phyloP scores from a whole-genome alignment of 1,139 yeast species.

The Pneumocystis jirovecii region DNA sequence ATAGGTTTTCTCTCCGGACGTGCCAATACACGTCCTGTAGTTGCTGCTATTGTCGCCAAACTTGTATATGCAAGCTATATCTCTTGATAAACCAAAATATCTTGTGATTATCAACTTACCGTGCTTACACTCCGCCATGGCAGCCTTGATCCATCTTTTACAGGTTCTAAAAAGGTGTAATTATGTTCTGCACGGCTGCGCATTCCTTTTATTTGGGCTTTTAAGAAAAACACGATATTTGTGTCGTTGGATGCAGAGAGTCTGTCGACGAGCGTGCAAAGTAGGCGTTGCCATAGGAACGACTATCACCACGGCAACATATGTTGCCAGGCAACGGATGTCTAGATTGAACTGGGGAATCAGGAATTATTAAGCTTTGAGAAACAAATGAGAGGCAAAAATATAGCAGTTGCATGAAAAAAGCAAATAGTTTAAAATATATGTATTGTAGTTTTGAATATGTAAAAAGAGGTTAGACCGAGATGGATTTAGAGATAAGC shows the following conservation, averaged over 20 bases:
- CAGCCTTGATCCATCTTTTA: not conserved
- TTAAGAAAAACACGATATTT: not conserved
- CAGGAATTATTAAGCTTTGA: too few species aligned
- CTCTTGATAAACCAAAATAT: not conserved
- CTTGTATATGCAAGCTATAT: not conserved
- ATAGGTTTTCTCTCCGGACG: not conserved
- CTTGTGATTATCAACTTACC: not conserved
- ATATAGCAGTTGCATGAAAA: too few species aligned
- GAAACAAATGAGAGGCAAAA: too few species aligned
- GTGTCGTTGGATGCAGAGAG: not conserved
- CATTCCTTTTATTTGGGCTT: not conserved
- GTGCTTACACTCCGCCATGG: not conserved
- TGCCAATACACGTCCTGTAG: not conserved
- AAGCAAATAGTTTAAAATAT: too few species aligned
- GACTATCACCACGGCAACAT: too few species aligned
- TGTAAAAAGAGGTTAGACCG: too few species aligned
- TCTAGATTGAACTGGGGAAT: too few species aligned
- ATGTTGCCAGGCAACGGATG: too few species aligned
- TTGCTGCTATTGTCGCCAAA: not conserved
- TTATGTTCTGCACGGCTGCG: not conserved
- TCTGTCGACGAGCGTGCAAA: not conserved
- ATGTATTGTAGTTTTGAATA: too few species aligned
- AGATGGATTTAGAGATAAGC: too few species aligned
- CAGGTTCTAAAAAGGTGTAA: not conserved
- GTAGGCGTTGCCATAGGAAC: too few species aligned